Evolutionary conservation across 768 basidiomycete genomes (phyloP).

Genomic region (Pholiota microspora): DNA sequence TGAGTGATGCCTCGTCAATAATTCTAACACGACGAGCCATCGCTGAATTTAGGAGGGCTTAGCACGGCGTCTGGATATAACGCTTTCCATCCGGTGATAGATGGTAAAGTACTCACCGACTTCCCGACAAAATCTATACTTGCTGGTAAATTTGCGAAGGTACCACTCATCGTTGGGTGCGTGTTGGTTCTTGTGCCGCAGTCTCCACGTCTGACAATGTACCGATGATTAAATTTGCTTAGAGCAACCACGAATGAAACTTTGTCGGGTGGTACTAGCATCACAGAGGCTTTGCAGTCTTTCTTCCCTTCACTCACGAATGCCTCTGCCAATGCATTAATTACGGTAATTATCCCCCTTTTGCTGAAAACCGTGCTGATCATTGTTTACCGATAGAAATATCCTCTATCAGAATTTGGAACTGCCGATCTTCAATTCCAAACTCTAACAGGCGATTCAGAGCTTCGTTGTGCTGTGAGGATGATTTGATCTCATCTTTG

Average conservation of each 20-base stretch:
- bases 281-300: conserved; percentile 32
- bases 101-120: conserved; percentile 49
- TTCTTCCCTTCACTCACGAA: conserved; percentile 47
- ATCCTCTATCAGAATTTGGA: conserved; percentile 42
- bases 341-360: conserved; percentile 33
- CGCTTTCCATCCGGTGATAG: conserved; percentile 52
- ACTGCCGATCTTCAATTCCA: conserved; percentile 39
- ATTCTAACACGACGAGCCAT: no score
- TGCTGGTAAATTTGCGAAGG: conserved; percentile 42
- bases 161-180: conserved; percentile 61
- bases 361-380: conserved; percentile 5
- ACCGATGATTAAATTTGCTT: not conserved
- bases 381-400: conserved; percentile 24
- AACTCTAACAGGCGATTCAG: conserved; percentile 47
- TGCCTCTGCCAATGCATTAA: conserved; percentile 20
- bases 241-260: conserved; percentile 64
- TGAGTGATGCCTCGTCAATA: no score
- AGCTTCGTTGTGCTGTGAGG: conserved; percentile 54
- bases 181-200: conserved; percentile 13
- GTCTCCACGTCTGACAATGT: no score
- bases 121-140: conserved; percentile 46
- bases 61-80: conserved; percentile 43
- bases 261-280: conserved; percentile 37
- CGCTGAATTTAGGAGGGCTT: no score
- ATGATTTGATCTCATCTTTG: not conserved